Evolutionary conservation across 2,329 filamentous ascomycete genomes (phyloP), one percentile per base, ranked within the genome.

Genomic region (Talaromyces pinophilus): DNA sequence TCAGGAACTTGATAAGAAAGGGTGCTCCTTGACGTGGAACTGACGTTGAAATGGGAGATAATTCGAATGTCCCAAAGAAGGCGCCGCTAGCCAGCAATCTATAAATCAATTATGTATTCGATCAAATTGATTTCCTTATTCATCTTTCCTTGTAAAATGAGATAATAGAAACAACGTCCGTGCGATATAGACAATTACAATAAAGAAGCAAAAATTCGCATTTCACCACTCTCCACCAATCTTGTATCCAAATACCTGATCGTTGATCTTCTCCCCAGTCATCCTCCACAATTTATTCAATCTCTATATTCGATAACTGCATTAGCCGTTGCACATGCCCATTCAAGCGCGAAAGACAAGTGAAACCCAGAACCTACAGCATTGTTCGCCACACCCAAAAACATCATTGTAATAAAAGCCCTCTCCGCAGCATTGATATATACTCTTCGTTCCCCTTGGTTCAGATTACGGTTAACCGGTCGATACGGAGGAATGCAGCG

Each of bases 201-300:
- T 17, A 30, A 38, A 40, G 28, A 60, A 42, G 22, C 38, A 44
- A 60, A 60, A 5, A 28, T 30, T 7, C 15, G 17, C 30, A 33
- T 46, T 3, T 30, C 15, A 60, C 35, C 78, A 84, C 72, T 87
- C 85, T 13, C 85, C 85, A 11, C 86, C 85, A 65, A 87, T 75
- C 38, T 82, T 79, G 70, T 85, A 86, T 38, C 78, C 78, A 61
- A 86, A 85, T 25, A 82, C 74, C n/a, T 74, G 73, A 67, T 82
- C 77, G 71, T 83, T 84, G 10, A 85, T 67, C 67, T 73, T 82
- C 0, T 84, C 85, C 1, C 80, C 77, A 0, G 84, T 86, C 5
- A 73, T 74, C n/a, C 81, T 74, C 85, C 85, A 87, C 1, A 83
- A 40, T 10, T 72, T 64, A 50, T 82, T 77, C 2, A 80, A 78